Base-by-base conservation (phyloP, 345 rosid genomes). In the Arabis alpina region DNA sequence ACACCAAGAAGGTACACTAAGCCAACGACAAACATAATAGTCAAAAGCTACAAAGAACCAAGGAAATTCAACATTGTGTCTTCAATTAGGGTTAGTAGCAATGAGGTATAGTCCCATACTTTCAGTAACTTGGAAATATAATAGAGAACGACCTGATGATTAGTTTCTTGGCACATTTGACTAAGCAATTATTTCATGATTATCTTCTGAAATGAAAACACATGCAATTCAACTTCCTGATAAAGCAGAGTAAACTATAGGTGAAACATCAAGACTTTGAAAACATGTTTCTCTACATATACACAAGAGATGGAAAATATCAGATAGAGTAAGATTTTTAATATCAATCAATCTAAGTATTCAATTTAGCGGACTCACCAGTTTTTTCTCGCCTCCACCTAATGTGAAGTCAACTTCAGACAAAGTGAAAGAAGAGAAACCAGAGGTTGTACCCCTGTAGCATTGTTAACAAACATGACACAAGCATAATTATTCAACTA, bases 361-460 rank as follows among this genome's bases (percentile, higher is more conserved):
- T 53, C 54, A 57, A 41, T 41, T 40, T 36, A 49, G 70, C 54
- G 76, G 43, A 81, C 95, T 83, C 59, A 94, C 99, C 89, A 82
- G 52, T 61, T 72, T 81, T 63, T 80, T 80, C 80, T 84, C 87
- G 78, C 82, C 80, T 48, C 96, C 91, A 72, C 76, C 91, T 54
- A 94, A 71, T 6, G 81, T 73, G 61, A 87, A 59, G 71, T 88
- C 85, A 54, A 79, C 84, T 77, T 91, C 90, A 51, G 98, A 88
- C 69, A 82, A 84, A 75, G 77, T 77, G 83, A 87, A 84, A 53
- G 82, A 66, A 62, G 91, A 82, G 57, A 52, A 40, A 16, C 77
- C 82, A 28, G 82, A 77, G 70, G 72, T 73, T 49, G 68, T 55
- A 62, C 73, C 87, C 85, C 99, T 92, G 86, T 70, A 74, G 49